These are phyloP conservation scores for Lolium perenne DNA, from an alignment of 176 grass and related monocot species.

Conservation along the genomic window DNA sequence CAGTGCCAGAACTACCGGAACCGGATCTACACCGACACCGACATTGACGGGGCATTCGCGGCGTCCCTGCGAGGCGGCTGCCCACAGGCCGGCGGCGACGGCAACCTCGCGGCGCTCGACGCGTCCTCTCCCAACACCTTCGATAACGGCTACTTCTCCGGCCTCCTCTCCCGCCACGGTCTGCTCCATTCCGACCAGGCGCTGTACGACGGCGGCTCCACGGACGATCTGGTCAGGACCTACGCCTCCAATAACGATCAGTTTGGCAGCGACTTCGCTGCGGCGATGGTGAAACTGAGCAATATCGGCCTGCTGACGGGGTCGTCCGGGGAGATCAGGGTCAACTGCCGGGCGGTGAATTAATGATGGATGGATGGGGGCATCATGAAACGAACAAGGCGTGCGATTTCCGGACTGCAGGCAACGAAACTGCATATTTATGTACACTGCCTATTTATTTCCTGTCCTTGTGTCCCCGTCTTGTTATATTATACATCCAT, in stretches of 20 bases:
- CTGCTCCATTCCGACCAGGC: constrained; percentile 72
- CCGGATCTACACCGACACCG: constrained; percentile 73
- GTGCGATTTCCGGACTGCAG: background rate
- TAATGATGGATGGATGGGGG: background rate
- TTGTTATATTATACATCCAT: background rate
- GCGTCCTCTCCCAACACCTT: constrained; percentile 39
- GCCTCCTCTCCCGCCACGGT: constrained; percentile 36
- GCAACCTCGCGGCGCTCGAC: constrained; percentile 50
- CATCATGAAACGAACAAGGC: background rate
- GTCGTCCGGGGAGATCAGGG: constrained; percentile 49
- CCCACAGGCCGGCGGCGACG: constrained; percentile 49
- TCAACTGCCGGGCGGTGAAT: constrained; percentile 55
- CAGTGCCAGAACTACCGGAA: constrained; percentile 64
- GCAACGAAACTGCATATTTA: background rate
- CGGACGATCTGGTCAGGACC: constrained; percentile 32
- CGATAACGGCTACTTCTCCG: constrained; percentile 61
- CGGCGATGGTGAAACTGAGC: constrained; percentile 54
- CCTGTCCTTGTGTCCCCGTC: background rate
- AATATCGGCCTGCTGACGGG: constrained; percentile 51
- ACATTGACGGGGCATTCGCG: constrained; percentile 59
- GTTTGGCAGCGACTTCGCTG: constrained; percentile 48
- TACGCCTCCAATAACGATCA: constrained; percentile 31
- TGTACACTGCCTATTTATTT: constrained; percentile 11
- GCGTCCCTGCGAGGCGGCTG: constrained; percentile 45
- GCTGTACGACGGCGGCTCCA: constrained; percentile 48